Evolutionary conservation across 805 yeast genomes (phyloP), one percentile per base, ranked within the genome.

Genomic region (Metschnikowia arizonensis): DNA sequence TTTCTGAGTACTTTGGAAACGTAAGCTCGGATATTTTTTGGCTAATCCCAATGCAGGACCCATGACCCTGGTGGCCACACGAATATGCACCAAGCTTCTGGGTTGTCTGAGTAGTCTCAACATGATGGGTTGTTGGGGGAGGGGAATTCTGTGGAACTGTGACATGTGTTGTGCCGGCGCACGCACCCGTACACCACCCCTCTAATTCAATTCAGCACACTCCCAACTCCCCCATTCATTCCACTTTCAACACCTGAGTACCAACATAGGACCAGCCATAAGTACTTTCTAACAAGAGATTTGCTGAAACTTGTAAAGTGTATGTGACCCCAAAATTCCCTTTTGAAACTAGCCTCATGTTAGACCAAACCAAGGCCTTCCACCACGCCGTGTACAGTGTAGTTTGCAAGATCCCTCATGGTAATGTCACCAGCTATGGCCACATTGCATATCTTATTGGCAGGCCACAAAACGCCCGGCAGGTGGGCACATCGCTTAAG

Each of bases 401-500:
- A 3, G 80, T 77, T 1, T 64, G 63, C 29, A 62, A 66, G 47
- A 73, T 85, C 4, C 95, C 95, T 0, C 49, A 52, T 5, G 91
- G 89, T 1, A 62, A 64, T 34, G 89, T 81, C 5, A 79, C 88
- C 0, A 73, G 82, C n/a, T 86, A 86, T 23, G 58, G 88, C 2
- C 90, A 84, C 58, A 78, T 86, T 7, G 93, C 93, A 0, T 73
- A 74, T 48, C 62, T 84, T 8, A 68, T 83, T 0, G 75, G 73
- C 25, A 68, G 74, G 40, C 93, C 95, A 0, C 74, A 68, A 40
- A 82, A 84, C 51, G 73, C 93, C 1, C 68, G 95, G 5, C 88
- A 79, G 48, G 93, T 85, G 1, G 95, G 95, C 0, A 74, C 76
- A 26, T 77, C 89, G 0, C 64, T 86, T 48, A 86, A 85, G 61